Evolutionary conservation across 805 yeast genomes (phyloP).

Genomic region (Lachancea kluyveri): DNA sequence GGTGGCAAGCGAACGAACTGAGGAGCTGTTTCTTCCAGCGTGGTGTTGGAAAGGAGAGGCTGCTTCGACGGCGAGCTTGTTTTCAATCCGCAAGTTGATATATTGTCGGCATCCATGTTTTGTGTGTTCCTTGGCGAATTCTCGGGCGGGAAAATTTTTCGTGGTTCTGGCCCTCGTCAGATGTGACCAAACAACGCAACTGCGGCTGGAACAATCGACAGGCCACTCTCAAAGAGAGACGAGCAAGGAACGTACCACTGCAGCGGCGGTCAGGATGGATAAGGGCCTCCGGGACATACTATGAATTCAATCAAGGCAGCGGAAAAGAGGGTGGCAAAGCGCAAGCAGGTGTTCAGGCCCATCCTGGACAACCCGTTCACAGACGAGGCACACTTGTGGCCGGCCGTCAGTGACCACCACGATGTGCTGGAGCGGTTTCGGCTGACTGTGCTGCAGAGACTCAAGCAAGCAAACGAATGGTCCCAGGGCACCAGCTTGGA

Average conservation of each 20-base stretch:
- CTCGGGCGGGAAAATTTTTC: too few species aligned
- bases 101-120: too few species aligned
- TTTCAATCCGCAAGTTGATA: too few species aligned
- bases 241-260: neutral
- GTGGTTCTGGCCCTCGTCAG: too few species aligned
- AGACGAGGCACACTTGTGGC: constrained; percentile 39
- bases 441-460: constrained; percentile 29
- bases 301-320: constrained; percentile 39
- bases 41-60: too few species aligned
- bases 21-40: too few species aligned
- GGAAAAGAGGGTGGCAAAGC: constrained; percentile 36
- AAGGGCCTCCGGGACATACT: neutral
- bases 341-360: constrained; percentile 57
- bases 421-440: constrained; percentile 35
- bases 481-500: constrained; percentile 18
- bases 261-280: neutral
- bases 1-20: too few species aligned
- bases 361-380: constrained; percentile 59
- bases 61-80: too few species aligned
- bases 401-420: constrained; percentile 33
- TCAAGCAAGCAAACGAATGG: constrained; percentile 11
- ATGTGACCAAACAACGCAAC: too few species aligned
- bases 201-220: too few species aligned
- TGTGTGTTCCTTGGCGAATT: too few species aligned
- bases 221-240: too few species aligned